phyloP scores from a whole-genome alignment of 306 rosid genomes.

The Luffa acutangula region DNA sequence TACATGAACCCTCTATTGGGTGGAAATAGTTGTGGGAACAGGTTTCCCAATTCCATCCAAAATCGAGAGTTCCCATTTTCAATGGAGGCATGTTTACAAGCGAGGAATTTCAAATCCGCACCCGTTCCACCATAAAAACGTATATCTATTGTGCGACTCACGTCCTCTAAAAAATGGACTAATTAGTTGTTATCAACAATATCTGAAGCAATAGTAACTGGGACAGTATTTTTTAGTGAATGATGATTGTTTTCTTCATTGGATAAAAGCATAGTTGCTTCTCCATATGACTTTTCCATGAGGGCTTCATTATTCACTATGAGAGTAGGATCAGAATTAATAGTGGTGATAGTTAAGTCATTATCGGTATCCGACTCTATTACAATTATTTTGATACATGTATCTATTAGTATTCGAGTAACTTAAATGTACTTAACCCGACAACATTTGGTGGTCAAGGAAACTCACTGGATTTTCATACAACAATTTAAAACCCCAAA shows the following conservation, averaged over 20 bases:
- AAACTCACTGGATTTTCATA: too few species aligned
- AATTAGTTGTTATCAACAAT: too few species aligned
- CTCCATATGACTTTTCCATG: not conserved
- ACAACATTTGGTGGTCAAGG: too few species aligned
- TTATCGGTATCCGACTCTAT: not conserved
- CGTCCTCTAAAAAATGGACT: not conserved
- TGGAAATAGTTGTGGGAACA: not conserved
- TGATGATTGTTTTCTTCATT: not conserved
- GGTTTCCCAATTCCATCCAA: not conserved
- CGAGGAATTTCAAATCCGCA: not conserved
- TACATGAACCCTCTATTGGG: too few species aligned
- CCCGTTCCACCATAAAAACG: not conserved
- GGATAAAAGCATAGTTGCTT: not conserved
- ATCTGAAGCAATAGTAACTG: too few species aligned
- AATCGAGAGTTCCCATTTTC: not conserved
- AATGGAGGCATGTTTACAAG: not conserved
- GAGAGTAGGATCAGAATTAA: not conserved
- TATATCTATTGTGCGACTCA: not conserved
- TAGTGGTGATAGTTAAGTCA: not conserved
- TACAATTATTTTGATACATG: not conserved
- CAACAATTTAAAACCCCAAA: not conserved
- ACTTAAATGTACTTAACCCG: too few species aligned
- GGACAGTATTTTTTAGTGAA: not conserved
- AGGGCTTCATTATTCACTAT: not conserved
- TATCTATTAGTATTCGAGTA: too few species aligned